Base-by-base conservation (phyloP, 2,329 filamentous ascomycete genomes). In the Paraphoma chrysanthemicola region DNA sequence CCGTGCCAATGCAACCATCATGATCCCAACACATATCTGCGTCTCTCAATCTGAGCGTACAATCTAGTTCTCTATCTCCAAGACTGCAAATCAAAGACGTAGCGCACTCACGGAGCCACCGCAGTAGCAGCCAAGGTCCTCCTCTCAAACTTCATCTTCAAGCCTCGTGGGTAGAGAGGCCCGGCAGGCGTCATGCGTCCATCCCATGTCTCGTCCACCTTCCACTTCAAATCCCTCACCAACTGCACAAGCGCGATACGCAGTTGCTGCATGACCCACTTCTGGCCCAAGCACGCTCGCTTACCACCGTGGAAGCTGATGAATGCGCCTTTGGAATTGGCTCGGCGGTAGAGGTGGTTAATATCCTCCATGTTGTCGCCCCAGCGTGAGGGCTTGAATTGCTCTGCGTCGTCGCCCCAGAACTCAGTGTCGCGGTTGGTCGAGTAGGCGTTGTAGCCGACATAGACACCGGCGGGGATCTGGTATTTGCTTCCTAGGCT, bases 281-380 rank as follows among this genome's bases (percentile, higher is more conserved):
- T 71, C 63, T 80, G 75, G 0, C 79, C 79, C 29, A 81, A 60
- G 57, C 79, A 81, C 5, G 74, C 74, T 42, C 79, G 66, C 11
- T 70, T 66, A 5, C 77, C 77, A 10, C 78, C 78, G 46, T 81
- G 78, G 55, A 81, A 81, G 18, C 75, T 75, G 53, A 80, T 78
- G 56, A 80, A 80, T 28, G 75, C 71, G 16, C 73, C 77, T 47
- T 72, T 75, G 8, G 70, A 71, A 28, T 74, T 74, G 4, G 72
- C 73, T 14, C 70, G 70, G 10, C 78, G 69, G 49, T 75, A 79
- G 8, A 69, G 49, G 4, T 65, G 64, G 44, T 69, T 71, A 54
- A 80, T 77, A 9, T 76, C 72, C n/a, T 75, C 64, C 49, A 68
- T 57, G 17, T 65, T 67, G 9, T 51, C 55, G 6, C 77, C 78